Percentiles rank a stretch among this genome's conserved stretches.
These are phyloP conservation scores for Phytophthora citricola DNA, from an alignment of 352 stramenopile genomes.

Conservation along the genomic window DNA sequence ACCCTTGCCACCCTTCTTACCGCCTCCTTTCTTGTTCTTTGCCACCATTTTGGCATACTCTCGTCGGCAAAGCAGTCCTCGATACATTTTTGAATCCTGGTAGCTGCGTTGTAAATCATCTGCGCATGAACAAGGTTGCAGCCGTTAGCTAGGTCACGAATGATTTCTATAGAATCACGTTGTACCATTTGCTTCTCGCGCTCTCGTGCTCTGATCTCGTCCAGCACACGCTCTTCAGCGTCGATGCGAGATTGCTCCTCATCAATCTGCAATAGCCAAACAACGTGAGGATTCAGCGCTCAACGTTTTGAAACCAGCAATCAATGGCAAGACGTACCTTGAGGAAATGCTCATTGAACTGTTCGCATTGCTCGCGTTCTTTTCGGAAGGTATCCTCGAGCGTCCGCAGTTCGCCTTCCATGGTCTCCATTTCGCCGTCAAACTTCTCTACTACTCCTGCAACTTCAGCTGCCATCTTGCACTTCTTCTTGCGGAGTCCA, in stretches of 20 bases:
- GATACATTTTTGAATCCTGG: constrained; percentile 83
- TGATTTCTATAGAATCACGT: not conserved
- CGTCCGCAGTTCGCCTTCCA: constrained; percentile 60
- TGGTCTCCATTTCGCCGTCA: constrained; percentile 72
- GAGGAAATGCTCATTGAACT: constrained; percentile 87
- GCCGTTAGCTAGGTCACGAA: too few species aligned
- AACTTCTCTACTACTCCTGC: constrained; percentile 78
- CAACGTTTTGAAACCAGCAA: not conserved
- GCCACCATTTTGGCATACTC: constrained; percentile 78
- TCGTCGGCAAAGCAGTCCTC: constrained; percentile 64
- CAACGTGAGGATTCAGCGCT: not conserved
- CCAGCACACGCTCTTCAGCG: constrained; percentile 76
- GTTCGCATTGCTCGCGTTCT: constrained; percentile 64
- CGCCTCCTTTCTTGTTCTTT: constrained; percentile 86
- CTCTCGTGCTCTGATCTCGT: constrained; percentile 72
- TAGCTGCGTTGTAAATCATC: constrained; percentile 77
- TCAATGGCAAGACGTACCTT: constrained; percentile 44
- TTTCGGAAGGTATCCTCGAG: constrained; percentile 51
- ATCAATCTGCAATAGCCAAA: constrained; percentile 57
- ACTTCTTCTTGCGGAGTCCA: constrained; percentile 81
- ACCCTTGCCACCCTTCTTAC: constrained; percentile 53
- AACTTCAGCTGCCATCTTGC: constrained; percentile 79
- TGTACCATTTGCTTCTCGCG: constrained; percentile 78
- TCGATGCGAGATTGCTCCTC: constrained; percentile 88
- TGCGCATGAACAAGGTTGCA: constrained; percentile 20